Evolutionary conservation across 2,329 filamentous ascomycete genomes (phyloP).

Genomic region (Amylocarpus encephaloides): DNA sequence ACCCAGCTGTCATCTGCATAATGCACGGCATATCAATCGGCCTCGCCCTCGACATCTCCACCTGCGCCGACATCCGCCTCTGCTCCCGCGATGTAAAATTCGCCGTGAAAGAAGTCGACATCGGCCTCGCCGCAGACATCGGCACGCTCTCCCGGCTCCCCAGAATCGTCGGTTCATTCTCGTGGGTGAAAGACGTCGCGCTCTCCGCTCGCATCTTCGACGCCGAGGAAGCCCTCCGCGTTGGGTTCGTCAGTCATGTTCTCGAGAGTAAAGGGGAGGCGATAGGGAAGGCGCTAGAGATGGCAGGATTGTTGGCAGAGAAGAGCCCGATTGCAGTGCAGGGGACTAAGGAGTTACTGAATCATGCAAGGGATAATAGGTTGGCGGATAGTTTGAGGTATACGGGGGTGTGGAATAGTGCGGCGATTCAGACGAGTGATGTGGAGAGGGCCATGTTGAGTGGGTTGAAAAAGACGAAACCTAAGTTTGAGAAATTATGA

Average conservation of each 20-base stretch:
- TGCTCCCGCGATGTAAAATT: conserved; percentile 54
- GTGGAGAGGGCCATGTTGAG: conserved; percentile 67
- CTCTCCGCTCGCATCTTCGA: conserved; percentile 65
- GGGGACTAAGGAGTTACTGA: conserved; percentile 81
- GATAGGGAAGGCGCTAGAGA: conserved; percentile 53
- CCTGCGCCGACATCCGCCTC: conserved; percentile 65
- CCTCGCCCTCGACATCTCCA: conserved; percentile 67
- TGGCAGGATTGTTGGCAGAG: conserved; percentile 59
- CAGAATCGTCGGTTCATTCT: conserved; percentile 62
- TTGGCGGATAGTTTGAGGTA: conserved; percentile 76
- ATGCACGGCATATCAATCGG: conserved; percentile 75
- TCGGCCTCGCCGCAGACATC: conserved; percentile 73
- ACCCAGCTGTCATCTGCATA: conserved; percentile 68
- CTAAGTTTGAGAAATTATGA: conserved; percentile 78
- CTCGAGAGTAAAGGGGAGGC: conserved; percentile 56
- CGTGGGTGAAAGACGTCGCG: conserved; percentile 76
- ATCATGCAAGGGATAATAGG: conserved; percentile 71
- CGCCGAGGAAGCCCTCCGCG: conserved; percentile 60
- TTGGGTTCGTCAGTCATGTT: conserved; percentile 65
- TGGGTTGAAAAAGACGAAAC: conserved; percentile 70
- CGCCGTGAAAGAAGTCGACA: conserved; percentile 75
- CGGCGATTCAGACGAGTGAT: conserved; percentile 75
- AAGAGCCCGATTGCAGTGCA: conserved; percentile 88
- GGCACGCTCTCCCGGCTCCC: conserved; percentile 69
- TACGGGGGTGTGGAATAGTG: conserved; percentile 81